Evolutionary conservation across 2,329 filamentous ascomycete genomes (phyloP).

Genomic region (Aspergillus neoniger): DNA sequence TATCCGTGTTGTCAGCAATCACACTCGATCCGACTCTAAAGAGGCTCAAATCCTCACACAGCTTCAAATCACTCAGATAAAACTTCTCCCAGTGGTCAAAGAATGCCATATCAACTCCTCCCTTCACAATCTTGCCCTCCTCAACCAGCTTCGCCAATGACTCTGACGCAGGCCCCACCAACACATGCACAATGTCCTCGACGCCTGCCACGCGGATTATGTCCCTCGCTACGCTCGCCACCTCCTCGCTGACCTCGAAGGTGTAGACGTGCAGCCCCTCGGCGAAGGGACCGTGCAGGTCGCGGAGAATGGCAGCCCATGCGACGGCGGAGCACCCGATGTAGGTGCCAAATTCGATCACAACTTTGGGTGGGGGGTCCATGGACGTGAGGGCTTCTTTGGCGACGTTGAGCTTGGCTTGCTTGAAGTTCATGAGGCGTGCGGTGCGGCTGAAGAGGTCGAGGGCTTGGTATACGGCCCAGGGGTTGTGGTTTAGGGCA

Average conservation of each 20-base stretch:
- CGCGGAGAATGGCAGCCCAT: conserved; percentile 29
- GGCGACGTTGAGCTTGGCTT: conserved; percentile 30
- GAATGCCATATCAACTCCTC: conserved; percentile 40
- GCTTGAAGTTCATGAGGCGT: conserved; percentile 38
- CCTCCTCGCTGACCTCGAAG: conserved; percentile 37
- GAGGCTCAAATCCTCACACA: conserved; percentile 37
- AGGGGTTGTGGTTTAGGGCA: conserved; percentile 28
- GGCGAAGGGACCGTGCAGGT: conserved; percentile 22
- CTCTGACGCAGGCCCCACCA: conserved; percentile 35
- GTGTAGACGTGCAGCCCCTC: conserved; percentile 35
- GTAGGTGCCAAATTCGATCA: conserved; percentile 42
- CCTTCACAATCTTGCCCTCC: conserved; percentile 28
- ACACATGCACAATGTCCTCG: conserved; percentile 34
- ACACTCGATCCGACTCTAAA: conserved; percentile 34
- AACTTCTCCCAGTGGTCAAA: conserved; percentile 40
- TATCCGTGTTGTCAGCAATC: conserved; percentile 44
- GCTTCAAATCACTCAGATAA: conserved; percentile 40
- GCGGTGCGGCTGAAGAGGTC: conserved; percentile 33
- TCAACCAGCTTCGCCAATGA: conserved; percentile 31
- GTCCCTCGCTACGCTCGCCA: conserved; percentile 34
- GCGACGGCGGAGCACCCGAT: conserved; percentile 41
- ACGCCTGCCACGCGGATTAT: conserved; percentile 39
- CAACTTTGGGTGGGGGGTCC: conserved; percentile 29
- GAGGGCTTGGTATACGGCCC: conserved; percentile 32
- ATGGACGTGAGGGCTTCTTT: conserved; percentile 24